Percentiles rank a stretch among this genome's conserved stretches.
These are phyloP conservation scores for Cryomyces minteri DNA, from an alignment of 495 filamentous ascomycete species.

Conservation along the genomic window DNA sequence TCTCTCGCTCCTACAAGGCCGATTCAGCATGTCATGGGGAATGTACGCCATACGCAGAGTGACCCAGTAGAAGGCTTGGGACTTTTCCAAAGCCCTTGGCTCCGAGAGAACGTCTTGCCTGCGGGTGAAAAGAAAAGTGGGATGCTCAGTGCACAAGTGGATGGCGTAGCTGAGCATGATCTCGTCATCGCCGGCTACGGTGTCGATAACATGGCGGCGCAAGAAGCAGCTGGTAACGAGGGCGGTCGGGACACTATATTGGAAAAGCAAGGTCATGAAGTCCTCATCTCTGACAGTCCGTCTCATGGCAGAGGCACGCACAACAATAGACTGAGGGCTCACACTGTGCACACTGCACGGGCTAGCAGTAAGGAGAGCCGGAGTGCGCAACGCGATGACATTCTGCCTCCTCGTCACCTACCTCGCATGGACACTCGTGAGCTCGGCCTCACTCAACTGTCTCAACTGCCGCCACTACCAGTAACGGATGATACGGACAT, in stretches of 20 bases:
- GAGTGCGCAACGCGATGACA: background rate
- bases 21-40: too few relatives aligned
- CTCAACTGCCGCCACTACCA: constrained; percentile 47
- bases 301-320: background rate
- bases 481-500: constrained; percentile 62
- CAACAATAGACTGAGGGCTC: constrained; percentile 17
- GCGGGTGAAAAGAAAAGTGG: too few relatives aligned
- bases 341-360: background rate
- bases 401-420: constrained; percentile 32
- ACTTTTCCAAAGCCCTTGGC: too few relatives aligned
- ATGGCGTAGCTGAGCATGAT: too few relatives aligned
- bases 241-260: too few relatives aligned
- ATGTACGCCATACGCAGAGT: too few relatives aligned
- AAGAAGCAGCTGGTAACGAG: background rate
- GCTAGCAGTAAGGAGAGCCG: background rate
- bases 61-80: too few relatives aligned
- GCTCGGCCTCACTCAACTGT: constrained; percentile 39
- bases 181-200: background rate
- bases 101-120: too few relatives aligned
- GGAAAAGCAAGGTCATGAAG: too few relatives aligned
- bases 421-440: constrained; percentile 30
- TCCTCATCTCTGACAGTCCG: too few relatives aligned
- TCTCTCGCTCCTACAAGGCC: too few relatives aligned
- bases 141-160: too few relatives aligned
- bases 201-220: constrained; percentile 2